Evolutionary conservation across 345 rosid species (phyloP), one percentile per base, ranked within the genome.

Genomic region (Gossypium bickii): DNA sequence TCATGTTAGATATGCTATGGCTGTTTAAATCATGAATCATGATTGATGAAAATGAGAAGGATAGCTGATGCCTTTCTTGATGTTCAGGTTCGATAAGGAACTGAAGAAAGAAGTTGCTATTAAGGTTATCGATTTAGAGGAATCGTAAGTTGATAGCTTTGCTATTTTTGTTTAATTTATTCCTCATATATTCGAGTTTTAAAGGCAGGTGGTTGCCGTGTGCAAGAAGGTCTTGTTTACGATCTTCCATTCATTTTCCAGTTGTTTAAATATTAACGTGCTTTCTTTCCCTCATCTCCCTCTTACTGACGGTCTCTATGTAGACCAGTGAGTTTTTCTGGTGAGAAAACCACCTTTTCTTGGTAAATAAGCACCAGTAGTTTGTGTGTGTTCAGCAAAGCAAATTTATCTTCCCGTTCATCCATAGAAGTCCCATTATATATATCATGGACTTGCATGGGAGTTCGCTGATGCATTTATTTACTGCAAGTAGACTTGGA

Each of bases 111-210:
- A 90, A 34, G 97, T 95, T 83, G 99, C 99, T 72, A 93, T 95
- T 72, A 95, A 95, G 87, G 99, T 95, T 77, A 95, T 95, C 78
- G 99, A 95, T 81, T 87, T 95, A 73, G 98, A 95, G 85, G 99
- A 95, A 88, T 95, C 98, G 98, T 95, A 90, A 91, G 98, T 85
- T 13, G 53, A 12, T 69, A 41, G 13, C 9, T 41, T 65, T 74
- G 64, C 22, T 70, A 60, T 4, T 49, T 25, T 67, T 69, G 38
- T 11, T 25, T 47, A 10, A 75, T 25, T 27, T 24, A 47, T 51
- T 45, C 47, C 18, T 67, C 6, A 20, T 57, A 20, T 20, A 15
- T 60, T 56, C 29, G 61, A 34, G 15, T n/a, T 15, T 59, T 41
- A 34, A 22, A 4, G 45, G 15, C 38, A 15, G 74, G 43, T 64